Evolutionary conservation across 2,329 filamentous ascomycete genomes (phyloP).

Genomic region (Pyrenophora seminiperda): DNA sequence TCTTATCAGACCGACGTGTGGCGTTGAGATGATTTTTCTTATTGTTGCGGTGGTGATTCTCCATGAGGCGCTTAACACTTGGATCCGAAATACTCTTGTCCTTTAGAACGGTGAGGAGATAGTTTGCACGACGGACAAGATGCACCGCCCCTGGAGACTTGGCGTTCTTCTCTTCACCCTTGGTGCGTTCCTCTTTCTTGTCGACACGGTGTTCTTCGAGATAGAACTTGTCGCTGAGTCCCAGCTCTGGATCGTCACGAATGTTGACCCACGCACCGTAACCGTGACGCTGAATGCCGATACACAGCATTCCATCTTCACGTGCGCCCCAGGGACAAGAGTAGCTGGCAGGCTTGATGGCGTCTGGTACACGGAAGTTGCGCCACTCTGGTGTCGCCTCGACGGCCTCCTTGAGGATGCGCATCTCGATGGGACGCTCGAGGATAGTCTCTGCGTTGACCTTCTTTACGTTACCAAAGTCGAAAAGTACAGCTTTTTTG

Average conservation of each 20-base stretch:
- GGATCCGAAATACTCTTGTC: constrained; percentile 77
- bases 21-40: constrained; percentile 69
- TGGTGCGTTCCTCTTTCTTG: constrained; percentile 90
- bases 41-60: constrained; percentile 94
- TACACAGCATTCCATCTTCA: constrained; percentile 95
- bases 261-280: constrained; percentile 97
- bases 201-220: constrained; percentile 97
- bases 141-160: constrained; percentile 98
- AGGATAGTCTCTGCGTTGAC: constrained; percentile 95
- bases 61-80: constrained; percentile 76
- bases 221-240: constrained; percentile 88
- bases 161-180: constrained; percentile 70
- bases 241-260: constrained; percentile 85
- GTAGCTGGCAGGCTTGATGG: constrained; percentile 90
- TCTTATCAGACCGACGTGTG: constrained; percentile 63
- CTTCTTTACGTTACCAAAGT: constrained; percentile 90
- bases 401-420: constrained; percentile 77
- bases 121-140: constrained; percentile 91
- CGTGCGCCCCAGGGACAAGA: constrained; percentile 88
- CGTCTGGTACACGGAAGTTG: constrained; percentile 85
- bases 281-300: constrained; percentile 90
- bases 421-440: constrained; percentile 87
- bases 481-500: constrained; percentile 93
- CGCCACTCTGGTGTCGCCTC: constrained; percentile 68
- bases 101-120: constrained; percentile 91